A percentile compares a stretch with the other conserved stretches of the same genome.
Conservation (phyloP, 2,329 filamentous ascomycete species). For the Aureobasidium subglaciale region DNA sequence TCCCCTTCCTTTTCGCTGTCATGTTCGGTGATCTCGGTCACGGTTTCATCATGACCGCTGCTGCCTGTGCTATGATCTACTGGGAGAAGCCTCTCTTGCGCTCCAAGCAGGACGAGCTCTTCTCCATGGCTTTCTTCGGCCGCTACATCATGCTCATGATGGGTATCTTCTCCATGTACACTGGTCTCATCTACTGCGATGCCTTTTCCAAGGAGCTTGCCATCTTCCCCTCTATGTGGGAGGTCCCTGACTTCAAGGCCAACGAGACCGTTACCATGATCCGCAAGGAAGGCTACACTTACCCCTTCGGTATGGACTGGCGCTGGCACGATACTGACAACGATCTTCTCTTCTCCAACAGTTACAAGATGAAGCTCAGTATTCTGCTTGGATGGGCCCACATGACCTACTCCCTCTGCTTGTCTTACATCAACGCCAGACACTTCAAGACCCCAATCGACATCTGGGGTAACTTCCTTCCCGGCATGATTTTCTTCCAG, state of each 20-base stretch:
- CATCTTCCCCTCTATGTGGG: slow-evolving; percentile 83
- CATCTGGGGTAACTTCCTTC: slow-evolving; percentile 94
- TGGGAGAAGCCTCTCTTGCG: slow-evolving; percentile 76
- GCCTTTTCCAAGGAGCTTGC: slow-evolving; percentile 91
- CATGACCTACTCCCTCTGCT: slow-evolving; percentile 97
- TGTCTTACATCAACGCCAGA: slow-evolving; percentile 85
- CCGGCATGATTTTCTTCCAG: slow-evolving; percentile 99
- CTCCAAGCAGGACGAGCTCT: slow-evolving; percentile 94
- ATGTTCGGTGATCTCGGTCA: slow-evolving; percentile 99
- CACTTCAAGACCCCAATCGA: slow-evolving; percentile 95
- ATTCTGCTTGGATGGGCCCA: slow-evolving; percentile 95
- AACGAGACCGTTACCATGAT: slow-evolving; percentile 58
- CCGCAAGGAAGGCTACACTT: slow-evolving; percentile 67
- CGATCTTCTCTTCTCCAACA: slow-evolving; percentile 91
- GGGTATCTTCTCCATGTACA: slow-evolving; percentile 95
- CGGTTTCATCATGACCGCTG: slow-evolving; percentile 77
- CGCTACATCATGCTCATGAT: slow-evolving; percentile 98
- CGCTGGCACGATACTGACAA: slow-evolving; percentile 96
- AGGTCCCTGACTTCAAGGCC: slow-evolving; percentile 66
- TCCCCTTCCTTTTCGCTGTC: slow-evolving; percentile 98
- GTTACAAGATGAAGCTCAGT: slow-evolving; percentile 99
- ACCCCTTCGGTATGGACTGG: slow-evolving; percentile 93
- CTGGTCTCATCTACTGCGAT: slow-evolving; percentile 96
- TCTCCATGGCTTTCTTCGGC: slow-evolving; percentile 97
- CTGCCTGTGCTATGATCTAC: slow-evolving; percentile 88